Conservation (phyloP, 129 eudicot species). For the carrot (Daucus carota) region DNA sequence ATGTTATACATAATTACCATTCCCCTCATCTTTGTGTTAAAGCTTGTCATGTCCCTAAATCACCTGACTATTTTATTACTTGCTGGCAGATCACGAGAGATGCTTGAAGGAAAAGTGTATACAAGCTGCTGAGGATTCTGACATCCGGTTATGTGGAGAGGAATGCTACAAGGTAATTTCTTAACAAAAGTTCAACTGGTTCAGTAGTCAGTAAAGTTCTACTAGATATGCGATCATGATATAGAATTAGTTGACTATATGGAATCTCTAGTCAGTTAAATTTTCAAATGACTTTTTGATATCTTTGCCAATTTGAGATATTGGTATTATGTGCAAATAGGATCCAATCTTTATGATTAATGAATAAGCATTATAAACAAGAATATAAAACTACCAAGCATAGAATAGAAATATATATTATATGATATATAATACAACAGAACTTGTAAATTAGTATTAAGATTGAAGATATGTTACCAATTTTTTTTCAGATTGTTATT, state of each 20-base stretch:
- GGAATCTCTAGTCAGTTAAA: neutral
- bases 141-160: constrained; percentile 73
- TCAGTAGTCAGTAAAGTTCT: neutral
- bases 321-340: neutral
- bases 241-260: neutral
- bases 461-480: too few relatives aligned
- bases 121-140: constrained; percentile 25
- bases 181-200: constrained; percentile 5
- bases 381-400: neutral
- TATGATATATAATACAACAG: too few relatives aligned
- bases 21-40: neutral
- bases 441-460: neutral
- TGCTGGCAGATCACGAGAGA: constrained; percentile 59
- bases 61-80: constrained; percentile 10
- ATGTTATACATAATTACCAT: neutral
- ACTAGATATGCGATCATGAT: neutral
- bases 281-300: neutral
- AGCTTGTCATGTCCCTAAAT: constrained; percentile 1
- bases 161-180: constrained; percentile 56
- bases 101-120: constrained; percentile 37
- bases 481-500: too few relatives aligned
- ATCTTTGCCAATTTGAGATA: neutral
- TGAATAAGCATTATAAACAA: neutral
- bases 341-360: neutral
- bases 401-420: too few relatives aligned